Conservation (phyloP, 2,329 filamentous ascomycete species). For the Zasmidium angulare region DNA sequence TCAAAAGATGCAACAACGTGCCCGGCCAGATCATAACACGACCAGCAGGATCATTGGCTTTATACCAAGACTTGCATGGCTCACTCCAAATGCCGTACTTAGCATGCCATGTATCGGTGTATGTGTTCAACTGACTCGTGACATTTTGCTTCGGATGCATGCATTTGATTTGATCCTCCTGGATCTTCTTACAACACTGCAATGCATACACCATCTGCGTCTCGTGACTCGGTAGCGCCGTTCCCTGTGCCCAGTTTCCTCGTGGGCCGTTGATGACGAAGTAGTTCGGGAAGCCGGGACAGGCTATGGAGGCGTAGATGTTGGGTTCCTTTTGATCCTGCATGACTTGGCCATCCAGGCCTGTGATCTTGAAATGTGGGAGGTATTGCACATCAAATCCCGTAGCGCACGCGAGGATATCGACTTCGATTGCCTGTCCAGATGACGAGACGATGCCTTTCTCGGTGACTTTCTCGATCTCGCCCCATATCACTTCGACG, state of each 20-base stretch:
- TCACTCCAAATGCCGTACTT: constrained; percentile 25
- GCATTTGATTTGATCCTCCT: constrained; percentile 28
- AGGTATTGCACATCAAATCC: constrained; percentile 38
- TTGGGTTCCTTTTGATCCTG: constrained; percentile 24
- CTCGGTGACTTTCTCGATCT: constrained; percentile 24
- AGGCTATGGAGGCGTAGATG: constrained; percentile 31
- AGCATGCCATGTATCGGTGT: constrained; percentile 26
- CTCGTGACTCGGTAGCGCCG: constrained; percentile 19
- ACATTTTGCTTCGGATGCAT: constrained; percentile 24
- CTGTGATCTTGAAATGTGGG: constrained; percentile 35
- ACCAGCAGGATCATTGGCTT: constrained; percentile 33
- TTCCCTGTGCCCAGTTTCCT: constrained; percentile 22
- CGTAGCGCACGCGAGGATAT: constrained; percentile 46
- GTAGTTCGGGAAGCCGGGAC: constrained; percentile 34
- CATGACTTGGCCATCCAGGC: constrained; percentile 38
- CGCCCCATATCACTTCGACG: constrained; percentile 25
- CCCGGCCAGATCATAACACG: constrained; percentile 34
- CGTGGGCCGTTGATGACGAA: constrained; percentile 30
- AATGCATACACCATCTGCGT: constrained; percentile 23
- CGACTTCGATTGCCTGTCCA: constrained; percentile 24
- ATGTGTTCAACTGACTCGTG: constrained; percentile 26
- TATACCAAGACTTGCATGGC: constrained; percentile 28
- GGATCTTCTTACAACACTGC: constrained; percentile 28
- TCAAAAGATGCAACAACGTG: constrained; percentile 25
- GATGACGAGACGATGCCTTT: constrained; percentile 25